These are phyloP conservation scores for Lenzites betulinus DNA, from an alignment of 768 basidiomycete species.

Conservation along the genomic window DNA sequence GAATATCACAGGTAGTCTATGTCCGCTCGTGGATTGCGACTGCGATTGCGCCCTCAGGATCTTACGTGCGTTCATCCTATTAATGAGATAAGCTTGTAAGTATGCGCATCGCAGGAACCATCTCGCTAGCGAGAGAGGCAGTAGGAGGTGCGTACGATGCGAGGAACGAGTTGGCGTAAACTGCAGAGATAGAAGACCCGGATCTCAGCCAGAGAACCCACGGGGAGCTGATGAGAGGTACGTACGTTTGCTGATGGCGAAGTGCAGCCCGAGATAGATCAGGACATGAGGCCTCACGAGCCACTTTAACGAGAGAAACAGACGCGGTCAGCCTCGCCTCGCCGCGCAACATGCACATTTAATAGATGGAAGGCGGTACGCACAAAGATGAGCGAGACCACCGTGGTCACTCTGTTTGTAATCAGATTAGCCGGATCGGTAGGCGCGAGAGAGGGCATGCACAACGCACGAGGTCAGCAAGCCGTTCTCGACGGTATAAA, in stretches of 20 bases:
- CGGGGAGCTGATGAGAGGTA: conserved; percentile 7
- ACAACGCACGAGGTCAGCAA: conserved; percentile 29
- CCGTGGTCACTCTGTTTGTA: conserved; percentile 21
- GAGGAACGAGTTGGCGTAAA: conserved; percentile 33
- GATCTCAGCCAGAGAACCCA: conserved; percentile 15
- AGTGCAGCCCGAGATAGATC: conserved; percentile 32
- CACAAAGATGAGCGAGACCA: conserved; percentile 30
- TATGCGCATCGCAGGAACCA: conserved; percentile 1
- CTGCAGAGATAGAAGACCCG: conserved; percentile 17
- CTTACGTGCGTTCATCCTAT: conserved; percentile 30
- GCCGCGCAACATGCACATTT: not conserved
- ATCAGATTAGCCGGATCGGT: conserved; percentile 5
- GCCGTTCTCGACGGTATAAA: conserved; percentile 33
- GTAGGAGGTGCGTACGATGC: conserved; percentile 28
- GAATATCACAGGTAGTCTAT: conserved; percentile 23
- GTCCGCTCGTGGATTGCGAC: conserved; percentile 19
- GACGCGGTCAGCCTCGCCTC: not conserved
- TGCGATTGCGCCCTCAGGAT: conserved; percentile 18
- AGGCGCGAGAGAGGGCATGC: not conserved
- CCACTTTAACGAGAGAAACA: conserved; percentile 24
- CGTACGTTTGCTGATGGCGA: conserved; percentile 33
- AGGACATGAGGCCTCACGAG: conserved; percentile 30
- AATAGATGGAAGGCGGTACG: conserved; percentile 16
- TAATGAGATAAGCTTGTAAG: conserved; percentile 2
- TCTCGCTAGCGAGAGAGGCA: not conserved